Evolutionary conservation across 164 flowering plant genomes (phyloP), one percentile per base, ranked within the genome.

Genomic region (Aristolochia contorta): DNA sequence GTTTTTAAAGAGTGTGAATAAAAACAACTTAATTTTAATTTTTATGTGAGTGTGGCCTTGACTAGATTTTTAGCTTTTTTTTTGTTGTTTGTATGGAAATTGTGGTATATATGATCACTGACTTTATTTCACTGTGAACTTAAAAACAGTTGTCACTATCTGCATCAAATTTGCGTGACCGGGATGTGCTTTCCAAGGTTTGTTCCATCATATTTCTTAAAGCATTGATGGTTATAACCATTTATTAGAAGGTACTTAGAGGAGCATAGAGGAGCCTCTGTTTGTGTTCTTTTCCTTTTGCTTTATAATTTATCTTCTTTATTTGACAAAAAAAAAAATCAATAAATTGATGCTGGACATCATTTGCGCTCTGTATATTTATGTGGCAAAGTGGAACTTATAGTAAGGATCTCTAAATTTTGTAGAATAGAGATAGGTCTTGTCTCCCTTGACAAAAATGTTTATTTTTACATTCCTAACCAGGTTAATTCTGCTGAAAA

Each of bases 141-240:
- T 54, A 20, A 22, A 74, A 37, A 22, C 88, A 90, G 97, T 66
- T 89, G 53, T 85, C 97, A 51, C 64, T 83, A 23, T 83, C 90
- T 68, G 97, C 91, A 16, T 62, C 85, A 57, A 77, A 72, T 64
- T 80, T 89, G 78, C 82, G 78, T 37, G 87, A 86, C 66, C 71
- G 79, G 22, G 97, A 85, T 69, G 75, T 76, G 55, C 72, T 86
- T 55, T 89, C 89, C 69, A 87, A 90, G 94, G 97, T 90, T 64
- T 53, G 83, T 69, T 19, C 10, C 48, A 6, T 13, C 22, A 12
- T 33, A 12, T 9, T 33, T n/a, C 33, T 4, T 19, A 2, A 22
- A 54, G 30, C 27, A 54, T 37, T 37, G 43, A 37, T 37, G 53
- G 19, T 49, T 19, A 49, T 49, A 49, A 49, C 8, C 14, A 20